phyloP scores from a whole-genome alignment of 148 eudicot species.

The Selenicereus undatus region DNA sequence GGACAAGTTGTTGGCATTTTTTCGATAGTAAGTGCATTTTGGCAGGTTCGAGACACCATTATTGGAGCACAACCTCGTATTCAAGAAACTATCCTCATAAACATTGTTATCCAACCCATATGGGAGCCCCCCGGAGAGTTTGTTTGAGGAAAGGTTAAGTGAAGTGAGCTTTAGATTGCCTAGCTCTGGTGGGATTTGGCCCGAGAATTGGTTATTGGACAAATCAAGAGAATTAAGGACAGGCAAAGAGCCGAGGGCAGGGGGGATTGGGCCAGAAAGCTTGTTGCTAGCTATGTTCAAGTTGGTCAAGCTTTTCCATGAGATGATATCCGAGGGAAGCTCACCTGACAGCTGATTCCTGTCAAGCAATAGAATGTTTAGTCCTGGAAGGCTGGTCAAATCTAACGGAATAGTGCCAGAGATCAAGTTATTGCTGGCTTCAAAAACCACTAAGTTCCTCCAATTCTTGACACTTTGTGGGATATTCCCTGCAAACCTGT shows the following conservation, averaged over 20 bases:
- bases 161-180: conserved; percentile 34
- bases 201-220: conserved; percentile 48
- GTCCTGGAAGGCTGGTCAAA: conserved; percentile 30
- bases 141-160: conserved; percentile 59
- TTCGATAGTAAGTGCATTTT: conserved; percentile 31
- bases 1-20: conserved; percentile 20
- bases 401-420: conserved; percentile 35
- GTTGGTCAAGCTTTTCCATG: conserved; percentile 40
- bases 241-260: conserved; percentile 37
- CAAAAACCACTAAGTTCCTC: conserved; percentile 32
- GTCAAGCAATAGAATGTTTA: conserved; percentile 36
- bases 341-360: conserved; percentile 50
- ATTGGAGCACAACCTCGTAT: conserved; percentile 49
- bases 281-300: conserved; percentile 42
- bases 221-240: conserved; percentile 39
- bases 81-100: conserved; percentile 44
- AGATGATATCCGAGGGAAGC: conserved; percentile 37
- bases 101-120: conserved; percentile 43
- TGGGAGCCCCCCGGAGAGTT: conserved; percentile 51
- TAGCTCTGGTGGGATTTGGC: conserved; percentile 54
- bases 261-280: conserved; percentile 50
- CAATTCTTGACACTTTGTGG: conserved; percentile 34
- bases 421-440: conserved; percentile 47
- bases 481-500: conserved; percentile 45
- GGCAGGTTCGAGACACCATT: conserved; percentile 30